These are phyloP conservation scores for Coelastrella sp. DNA, from an alignment of 139 green algal genomes.

Conservation along the genomic window DNA sequence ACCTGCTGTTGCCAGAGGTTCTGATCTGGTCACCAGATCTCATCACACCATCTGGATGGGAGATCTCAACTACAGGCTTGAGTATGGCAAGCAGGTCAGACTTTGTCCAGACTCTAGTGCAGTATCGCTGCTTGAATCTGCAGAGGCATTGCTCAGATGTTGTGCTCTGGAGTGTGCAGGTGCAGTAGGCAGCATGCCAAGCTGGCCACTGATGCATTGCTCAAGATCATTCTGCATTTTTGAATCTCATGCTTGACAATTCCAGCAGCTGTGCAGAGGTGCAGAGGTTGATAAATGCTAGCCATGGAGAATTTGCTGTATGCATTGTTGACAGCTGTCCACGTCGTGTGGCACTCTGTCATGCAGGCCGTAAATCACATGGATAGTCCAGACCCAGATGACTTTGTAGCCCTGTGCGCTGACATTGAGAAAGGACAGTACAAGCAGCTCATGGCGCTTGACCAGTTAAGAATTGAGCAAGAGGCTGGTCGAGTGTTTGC, in stretches of 20 bases:
- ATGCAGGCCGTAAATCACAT: constrained; percentile 49
- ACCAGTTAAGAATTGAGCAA: constrained; percentile 66
- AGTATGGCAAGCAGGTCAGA: constrained; percentile 60
- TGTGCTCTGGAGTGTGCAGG: neutral
- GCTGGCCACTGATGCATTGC: neutral
- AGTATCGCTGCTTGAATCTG: too few species aligned
- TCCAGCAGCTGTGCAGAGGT: too few species aligned
- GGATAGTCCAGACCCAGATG: constrained; percentile 54
- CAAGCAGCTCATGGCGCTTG: constrained; percentile 45
- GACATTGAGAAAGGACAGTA: constrained; percentile 23
- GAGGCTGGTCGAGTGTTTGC: constrained; percentile 59
- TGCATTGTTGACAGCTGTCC: too few species aligned
- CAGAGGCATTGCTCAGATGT: too few species aligned
- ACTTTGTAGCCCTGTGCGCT: constrained; percentile 57
- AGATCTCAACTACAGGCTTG: constrained; percentile 79
- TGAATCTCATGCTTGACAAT: neutral
- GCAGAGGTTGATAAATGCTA: too few species aligned
- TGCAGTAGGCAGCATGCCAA: too few species aligned
- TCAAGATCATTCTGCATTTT: neutral
- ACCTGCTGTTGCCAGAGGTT: neutral
- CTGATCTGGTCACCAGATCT: constrained; percentile 64
- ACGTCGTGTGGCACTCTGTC: too few species aligned
- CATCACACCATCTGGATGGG: constrained; percentile 81
- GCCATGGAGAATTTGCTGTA: too few species aligned
- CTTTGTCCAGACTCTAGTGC: neutral